Evolutionary conservation across 208 protist genomes (phyloP), one percentile per base, ranked within the genome.

Genomic region (Wallacemonas rigidus): DNA sequence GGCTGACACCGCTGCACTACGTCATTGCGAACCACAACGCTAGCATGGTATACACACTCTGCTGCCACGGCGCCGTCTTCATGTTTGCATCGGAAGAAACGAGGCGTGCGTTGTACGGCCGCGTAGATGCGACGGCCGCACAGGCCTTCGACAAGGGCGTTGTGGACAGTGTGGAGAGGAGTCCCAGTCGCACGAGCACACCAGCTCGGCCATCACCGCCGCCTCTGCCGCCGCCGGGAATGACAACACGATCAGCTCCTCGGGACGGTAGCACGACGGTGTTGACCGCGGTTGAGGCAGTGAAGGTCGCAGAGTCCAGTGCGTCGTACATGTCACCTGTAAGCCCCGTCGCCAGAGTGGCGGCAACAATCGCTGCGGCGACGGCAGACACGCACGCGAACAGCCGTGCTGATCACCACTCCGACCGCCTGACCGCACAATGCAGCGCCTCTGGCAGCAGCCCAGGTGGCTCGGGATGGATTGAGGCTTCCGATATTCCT

Each of bases 1-100:
- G 77, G 35, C 51, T 87, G 55, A 81, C 78, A 9, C 74, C 77
- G 56, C 78, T 87, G 50, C 81, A 86, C 75, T 83, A 82, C 77
- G 81, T 79, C 45, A 86, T 83, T 48, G 77, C 71, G 7, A 82
- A 86, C 57, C 74, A 69, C 60, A 86, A 83, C 55, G 74, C 77
- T 1, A 74, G 72, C 60, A 77, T 83, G 71, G 77, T 83, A 7
- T 82, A 74, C 41, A 40, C 83, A 35, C 69, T 83, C 17, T 83
- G 78, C 40, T 74, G 74, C 58, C 82, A 83, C 53, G 78, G 72
- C 2, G 82, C 75, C 26, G 69, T 71, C 53, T 81, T 83, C 41
- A 54, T 68, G 62, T 83, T 83, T 40, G 78, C 74, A 14, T 81
- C 82, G 7, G 55, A 50, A 54, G 45, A 76, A 56, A 76, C 74